phyloP scores from a whole-genome alignment of 139 green algal species.

The Prasinococcaceae sp. region DNA sequence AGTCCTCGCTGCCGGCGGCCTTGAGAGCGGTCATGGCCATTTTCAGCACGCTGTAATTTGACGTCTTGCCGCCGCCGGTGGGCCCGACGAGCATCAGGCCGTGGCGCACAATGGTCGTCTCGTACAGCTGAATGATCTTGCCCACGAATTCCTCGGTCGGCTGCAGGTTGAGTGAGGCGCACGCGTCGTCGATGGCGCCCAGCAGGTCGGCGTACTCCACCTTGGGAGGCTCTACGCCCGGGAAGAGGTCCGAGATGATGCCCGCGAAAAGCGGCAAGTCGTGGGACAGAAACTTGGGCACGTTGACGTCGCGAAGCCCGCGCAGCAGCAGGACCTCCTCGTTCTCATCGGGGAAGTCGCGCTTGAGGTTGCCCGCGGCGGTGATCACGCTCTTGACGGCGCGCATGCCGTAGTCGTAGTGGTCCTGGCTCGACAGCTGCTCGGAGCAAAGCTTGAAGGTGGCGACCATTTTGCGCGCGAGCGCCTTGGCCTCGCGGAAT shows the following conservation, averaged over 20 bases:
- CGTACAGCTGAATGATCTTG: slow-evolving; percentile 73
- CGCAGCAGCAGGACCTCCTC: slow-evolving; percentile 56
- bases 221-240: slow-evolving; percentile 27
- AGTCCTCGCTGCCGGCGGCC: slow-evolving; percentile 13
- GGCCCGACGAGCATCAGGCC: slow-evolving; percentile 70
- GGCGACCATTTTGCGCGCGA: slow-evolving; percentile 66
- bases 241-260: slow-evolving; percentile 62
- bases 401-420: slow-evolving; percentile 75
- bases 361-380: slow-evolving; percentile 63
- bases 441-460: slow-evolving; percentile 75
- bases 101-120: slow-evolving; percentile 68
- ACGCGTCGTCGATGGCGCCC: slow-evolving; percentile 27
- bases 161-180: slow-evolving; percentile 36
- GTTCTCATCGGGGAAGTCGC: slow-evolving; percentile 43
- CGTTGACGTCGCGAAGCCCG: slow-evolving; percentile 52
- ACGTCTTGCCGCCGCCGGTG: slow-evolving; percentile 64
- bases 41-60: slow-evolving; percentile 38
- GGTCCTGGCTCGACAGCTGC: slow-evolving; percentile 60
- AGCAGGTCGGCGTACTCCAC: slow-evolving; percentile 20
- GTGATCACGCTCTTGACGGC: slow-evolving; percentile 66
- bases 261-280: slow-evolving; percentile 58
- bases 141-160: slow-evolving; percentile 37
- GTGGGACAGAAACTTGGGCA: slow-evolving; percentile 56
- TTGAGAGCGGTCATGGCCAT: slow-evolving; percentile 28
- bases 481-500: slow-evolving; percentile 28